Evolutionary conservation across 2,329 filamentous ascomycete species (phyloP).

Genomic region (Colletotrichum chrysophilum): DNA sequence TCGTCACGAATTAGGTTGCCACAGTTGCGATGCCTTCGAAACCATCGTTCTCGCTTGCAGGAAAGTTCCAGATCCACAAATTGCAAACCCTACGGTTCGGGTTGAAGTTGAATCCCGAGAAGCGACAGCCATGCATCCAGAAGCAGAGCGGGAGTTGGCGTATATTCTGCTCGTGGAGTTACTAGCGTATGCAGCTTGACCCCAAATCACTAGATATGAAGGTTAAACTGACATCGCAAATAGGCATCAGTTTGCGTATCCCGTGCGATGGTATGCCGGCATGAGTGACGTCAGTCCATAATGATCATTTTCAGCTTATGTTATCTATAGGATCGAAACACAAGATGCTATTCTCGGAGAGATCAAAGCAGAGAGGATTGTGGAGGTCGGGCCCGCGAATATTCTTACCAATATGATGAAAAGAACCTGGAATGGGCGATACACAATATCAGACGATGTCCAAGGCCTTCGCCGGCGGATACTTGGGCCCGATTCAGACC

Average conservation of each 20-base stretch:
- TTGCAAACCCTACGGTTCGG: neutral
- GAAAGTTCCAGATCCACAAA: neutral
- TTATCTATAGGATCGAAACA: conserved; percentile 78
- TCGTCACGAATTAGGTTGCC: neutral
- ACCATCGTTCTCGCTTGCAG: neutral
- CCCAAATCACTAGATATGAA: neutral
- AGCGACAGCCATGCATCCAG: conserved; percentile 77
- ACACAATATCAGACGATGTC: conserved; percentile 96
- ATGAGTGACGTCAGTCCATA: neutral
- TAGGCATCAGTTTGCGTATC: conserved; percentile 88
- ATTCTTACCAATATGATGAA: conserved; percentile 97
- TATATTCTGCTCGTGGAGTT: conserved; percentile 98
- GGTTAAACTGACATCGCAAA: neutral
- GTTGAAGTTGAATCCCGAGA: neutral
- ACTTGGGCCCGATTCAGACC: conserved; percentile 98
- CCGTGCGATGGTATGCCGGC: conserved; percentile 75
- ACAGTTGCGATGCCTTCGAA: neutral
- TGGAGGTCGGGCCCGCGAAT: conserved; percentile 95
- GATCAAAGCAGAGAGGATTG: conserved; percentile 93
- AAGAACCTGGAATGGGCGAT: conserved; percentile 92
- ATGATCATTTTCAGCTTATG: neutral
- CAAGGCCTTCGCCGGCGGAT: conserved; percentile 96
- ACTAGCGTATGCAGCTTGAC: conserved; percentile 66
- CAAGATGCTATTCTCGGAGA: conserved; percentile 99
- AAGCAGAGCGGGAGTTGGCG: conserved; percentile 97